Percentiles rank a stretch among this genome's conserved stretches.
These are phyloP conservation scores for Camellia japonica DNA, from an alignment of 148 eudicot genomes.

Conservation along the genomic window DNA sequence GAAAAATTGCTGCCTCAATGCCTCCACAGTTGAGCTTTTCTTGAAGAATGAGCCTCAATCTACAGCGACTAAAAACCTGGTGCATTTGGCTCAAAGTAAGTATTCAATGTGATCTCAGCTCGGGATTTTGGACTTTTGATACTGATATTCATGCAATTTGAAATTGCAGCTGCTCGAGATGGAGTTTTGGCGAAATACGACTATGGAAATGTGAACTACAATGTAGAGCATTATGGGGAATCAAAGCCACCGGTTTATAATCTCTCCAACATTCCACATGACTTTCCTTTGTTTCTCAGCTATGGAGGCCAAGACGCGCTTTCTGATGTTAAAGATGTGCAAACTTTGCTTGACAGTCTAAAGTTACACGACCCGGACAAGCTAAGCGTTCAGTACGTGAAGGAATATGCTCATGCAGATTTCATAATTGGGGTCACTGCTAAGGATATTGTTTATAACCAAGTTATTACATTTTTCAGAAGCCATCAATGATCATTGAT, in stretches of 20 bases:
- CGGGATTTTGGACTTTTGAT: not conserved
- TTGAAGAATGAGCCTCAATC: constrained; percentile 67
- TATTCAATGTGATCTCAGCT: not conserved
- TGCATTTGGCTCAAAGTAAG: constrained; percentile 70
- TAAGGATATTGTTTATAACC: constrained; percentile 53
- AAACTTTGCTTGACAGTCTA: constrained; percentile 45
- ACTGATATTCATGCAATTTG: not conserved
- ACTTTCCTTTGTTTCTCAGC: constrained; percentile 56
- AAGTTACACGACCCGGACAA: constrained; percentile 58
- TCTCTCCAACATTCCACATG: constrained; percentile 49
- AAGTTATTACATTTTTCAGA: constrained; percentile 44
- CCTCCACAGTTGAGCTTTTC: constrained; percentile 51
- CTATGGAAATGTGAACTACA: constrained; percentile 39
- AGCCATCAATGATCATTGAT: constrained; percentile 4
- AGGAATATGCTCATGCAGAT: constrained; percentile 74
- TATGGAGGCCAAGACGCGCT: constrained; percentile 64
- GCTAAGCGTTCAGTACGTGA: constrained; percentile 49
- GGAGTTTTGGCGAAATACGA: constrained; percentile 54
- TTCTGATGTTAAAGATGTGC: constrained; percentile 53
- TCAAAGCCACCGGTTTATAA: constrained; percentile 53
- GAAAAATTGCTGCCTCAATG: constrained; percentile 57
- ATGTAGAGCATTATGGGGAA: constrained; percentile 49
- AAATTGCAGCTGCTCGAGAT: constrained; percentile 43
- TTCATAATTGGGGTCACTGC: constrained; percentile 67
- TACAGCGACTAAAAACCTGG: constrained; percentile 63